These are phyloP conservation scores for Candida sojae DNA, from an alignment of 1,139 yeast genomes.

Conservation along the genomic window DNA sequence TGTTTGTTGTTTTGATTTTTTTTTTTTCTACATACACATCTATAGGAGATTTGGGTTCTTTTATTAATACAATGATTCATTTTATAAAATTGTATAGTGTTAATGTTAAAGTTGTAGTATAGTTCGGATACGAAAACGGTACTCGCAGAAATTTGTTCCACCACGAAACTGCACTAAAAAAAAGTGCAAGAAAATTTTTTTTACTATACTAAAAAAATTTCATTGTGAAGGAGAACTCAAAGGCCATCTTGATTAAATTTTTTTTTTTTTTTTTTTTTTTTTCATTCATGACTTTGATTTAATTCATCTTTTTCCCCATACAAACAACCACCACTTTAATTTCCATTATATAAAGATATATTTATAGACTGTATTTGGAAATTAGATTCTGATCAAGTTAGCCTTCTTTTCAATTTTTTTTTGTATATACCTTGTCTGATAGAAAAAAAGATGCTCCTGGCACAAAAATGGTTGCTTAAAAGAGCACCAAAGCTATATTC, in stretches of 20 bases:
- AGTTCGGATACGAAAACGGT: background rate
- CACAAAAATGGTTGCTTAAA: background rate
- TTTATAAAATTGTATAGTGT: background rate
- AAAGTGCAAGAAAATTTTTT: background rate
- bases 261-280: background rate
- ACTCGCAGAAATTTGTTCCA: background rate
- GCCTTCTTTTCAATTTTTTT: too few species aligned
- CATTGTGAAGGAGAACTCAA: background rate
- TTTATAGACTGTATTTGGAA: too few species aligned
- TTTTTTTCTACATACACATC: too few species aligned
- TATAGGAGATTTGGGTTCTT: background rate
- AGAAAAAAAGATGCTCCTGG: background rate
- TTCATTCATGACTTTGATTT: background rate
- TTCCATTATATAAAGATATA: too few species aligned
- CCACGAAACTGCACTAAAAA: background rate
- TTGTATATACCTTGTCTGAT: background rate
- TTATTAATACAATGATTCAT: background rate
- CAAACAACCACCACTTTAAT: background rate
- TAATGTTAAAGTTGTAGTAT: background rate
- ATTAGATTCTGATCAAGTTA: too few species aligned
- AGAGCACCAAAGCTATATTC: background rate
- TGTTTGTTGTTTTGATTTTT: background rate
- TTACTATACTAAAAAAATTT: background rate
- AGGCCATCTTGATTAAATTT: background rate
- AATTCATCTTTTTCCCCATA: background rate